Evolutionary conservation across 164 flowering plant genomes (phyloP).

Genomic region (Buxus sempervirens): DNA sequence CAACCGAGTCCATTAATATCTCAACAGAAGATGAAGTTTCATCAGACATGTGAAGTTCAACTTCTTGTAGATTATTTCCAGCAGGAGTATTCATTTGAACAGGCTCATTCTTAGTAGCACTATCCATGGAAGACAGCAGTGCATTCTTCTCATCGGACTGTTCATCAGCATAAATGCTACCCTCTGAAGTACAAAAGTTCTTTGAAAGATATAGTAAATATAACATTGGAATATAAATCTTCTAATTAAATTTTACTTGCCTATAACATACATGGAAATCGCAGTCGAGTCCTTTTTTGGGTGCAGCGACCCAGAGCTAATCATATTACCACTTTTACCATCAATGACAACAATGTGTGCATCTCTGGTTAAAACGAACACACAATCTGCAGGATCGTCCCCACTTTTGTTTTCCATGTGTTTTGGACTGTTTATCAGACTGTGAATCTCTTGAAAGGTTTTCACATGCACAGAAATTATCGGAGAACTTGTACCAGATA

Average conservation of each 20-base stretch:
- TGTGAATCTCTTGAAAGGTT: slow-evolving; percentile 15
- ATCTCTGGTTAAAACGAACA: slow-evolving; percentile 55
- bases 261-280: slow-evolving; percentile 69
- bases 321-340: slow-evolving; percentile 40
- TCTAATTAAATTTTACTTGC: slow-evolving; percentile 41
- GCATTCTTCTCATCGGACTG: slow-evolving; percentile 24
- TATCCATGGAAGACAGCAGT: slow-evolving; percentile 27
- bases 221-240: slow-evolving; percentile 4
- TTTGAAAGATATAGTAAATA: slow-evolving; percentile 1
- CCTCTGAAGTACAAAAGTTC: slow-evolving; percentile 35
- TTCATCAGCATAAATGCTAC: slow-evolving; percentile 19
- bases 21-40: slow-evolving; percentile 26
- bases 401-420: slow-evolving; percentile 23
- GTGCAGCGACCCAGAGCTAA: slow-evolving; percentile 38
- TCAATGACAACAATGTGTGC: slow-evolving; percentile 48
- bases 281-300: slow-evolving; percentile 50
- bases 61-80: slow-evolving; percentile 27
- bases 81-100: slow-evolving; percentile 12
- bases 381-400: slow-evolving; percentile 26
- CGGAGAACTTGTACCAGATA: slow-evolving; percentile 40
- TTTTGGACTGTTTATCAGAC: slow-evolving; percentile 28
- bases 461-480: slow-evolving; percentile 43
- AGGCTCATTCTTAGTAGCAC: slow-evolving; percentile 20
- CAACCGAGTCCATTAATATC: slow-evolving; percentile 31
- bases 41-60: slow-evolving; percentile 21